Conservation (phyloP, 106 monocot genomes). For the Dendrobium nobile region DNA sequence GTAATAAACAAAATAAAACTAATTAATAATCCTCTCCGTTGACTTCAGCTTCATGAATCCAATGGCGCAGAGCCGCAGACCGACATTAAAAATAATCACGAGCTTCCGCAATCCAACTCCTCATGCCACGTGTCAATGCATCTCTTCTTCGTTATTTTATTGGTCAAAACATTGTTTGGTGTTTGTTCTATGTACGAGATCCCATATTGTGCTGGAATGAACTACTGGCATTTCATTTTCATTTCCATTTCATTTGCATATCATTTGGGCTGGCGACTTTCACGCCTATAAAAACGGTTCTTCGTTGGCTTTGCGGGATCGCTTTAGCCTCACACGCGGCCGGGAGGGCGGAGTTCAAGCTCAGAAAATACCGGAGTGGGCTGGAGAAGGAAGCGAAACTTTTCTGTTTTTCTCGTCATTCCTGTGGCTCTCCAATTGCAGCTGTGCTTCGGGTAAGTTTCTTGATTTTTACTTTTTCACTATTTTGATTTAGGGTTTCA, state of each 20-base stretch:
- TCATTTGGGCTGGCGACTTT: neutral
- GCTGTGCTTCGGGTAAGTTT: constrained; percentile 6
- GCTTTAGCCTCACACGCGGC: constrained; percentile 10
- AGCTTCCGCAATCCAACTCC: no score
- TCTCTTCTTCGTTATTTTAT: no score
- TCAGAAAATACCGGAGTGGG: neutral
- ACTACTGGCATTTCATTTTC: neutral
- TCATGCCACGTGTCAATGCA: no score
- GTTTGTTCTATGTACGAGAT: neutral
- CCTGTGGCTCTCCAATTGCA: constrained; percentile 1
- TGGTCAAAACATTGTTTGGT: neutral
- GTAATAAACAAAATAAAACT: no score
- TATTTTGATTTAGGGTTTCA: neutral
- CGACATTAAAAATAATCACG: no score
- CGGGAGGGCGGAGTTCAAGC: no score
- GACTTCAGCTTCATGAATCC: no score
- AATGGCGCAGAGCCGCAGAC: no score
- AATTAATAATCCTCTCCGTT: no score
- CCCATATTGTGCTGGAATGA: neutral
- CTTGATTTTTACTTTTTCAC: neutral
- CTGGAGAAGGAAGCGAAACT: neutral
- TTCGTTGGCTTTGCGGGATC: neutral
- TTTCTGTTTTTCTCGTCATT: neutral
- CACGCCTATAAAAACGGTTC: constrained; percentile 3
- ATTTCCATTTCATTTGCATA: neutral